phyloP scores from a whole-genome alignment of 1,139 yeast species.

The Blastobotrys buckinghamii region DNA sequence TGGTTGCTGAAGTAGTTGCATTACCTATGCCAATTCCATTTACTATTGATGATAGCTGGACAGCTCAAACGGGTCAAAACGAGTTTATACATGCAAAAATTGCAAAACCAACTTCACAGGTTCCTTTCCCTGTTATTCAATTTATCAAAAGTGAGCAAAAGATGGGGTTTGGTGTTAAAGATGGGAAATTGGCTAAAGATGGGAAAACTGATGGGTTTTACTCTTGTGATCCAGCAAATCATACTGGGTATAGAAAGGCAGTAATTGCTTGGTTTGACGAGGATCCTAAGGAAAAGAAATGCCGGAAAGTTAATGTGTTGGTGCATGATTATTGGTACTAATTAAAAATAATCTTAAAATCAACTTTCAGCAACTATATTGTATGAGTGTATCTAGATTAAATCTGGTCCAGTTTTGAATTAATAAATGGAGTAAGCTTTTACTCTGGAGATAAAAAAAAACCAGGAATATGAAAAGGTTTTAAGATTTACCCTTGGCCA shows the following conservation, averaged over 20 bases:
- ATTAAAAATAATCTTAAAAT: too few species aligned
- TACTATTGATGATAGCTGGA: not conserved
- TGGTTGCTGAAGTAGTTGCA: constrained; percentile 3
- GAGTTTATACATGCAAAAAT: not conserved
- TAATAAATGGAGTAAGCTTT: not conserved
- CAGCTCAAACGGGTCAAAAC: not conserved
- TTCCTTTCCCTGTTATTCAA: constrained; percentile 6
- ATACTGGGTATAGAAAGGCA: constrained; percentile 1
- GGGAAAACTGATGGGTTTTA: not conserved
- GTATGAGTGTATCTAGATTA: not conserved
- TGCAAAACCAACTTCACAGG: constrained; percentile 6
- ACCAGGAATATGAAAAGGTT: too few species aligned
- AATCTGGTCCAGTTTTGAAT: not conserved
- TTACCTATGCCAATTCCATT: constrained; percentile 1
- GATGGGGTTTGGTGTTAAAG: not conserved
- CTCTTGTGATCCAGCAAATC: constrained; percentile 8
- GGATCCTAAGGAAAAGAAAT: not conserved
- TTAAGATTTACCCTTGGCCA: too few species aligned
- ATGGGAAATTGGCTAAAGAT: not conserved
- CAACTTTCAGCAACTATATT: not conserved
- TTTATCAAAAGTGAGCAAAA: not conserved
- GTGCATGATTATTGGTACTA: constrained; percentile 1
- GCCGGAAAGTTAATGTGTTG: not conserved
- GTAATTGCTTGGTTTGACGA: constrained; percentile 1
- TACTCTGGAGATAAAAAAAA: not conserved